Percentiles rank a stretch among this genome's conserved stretches.
phyloP scores from a whole-genome alignment of 1,139 yeast species.

The Sugiyamaella sp. region DNA sequence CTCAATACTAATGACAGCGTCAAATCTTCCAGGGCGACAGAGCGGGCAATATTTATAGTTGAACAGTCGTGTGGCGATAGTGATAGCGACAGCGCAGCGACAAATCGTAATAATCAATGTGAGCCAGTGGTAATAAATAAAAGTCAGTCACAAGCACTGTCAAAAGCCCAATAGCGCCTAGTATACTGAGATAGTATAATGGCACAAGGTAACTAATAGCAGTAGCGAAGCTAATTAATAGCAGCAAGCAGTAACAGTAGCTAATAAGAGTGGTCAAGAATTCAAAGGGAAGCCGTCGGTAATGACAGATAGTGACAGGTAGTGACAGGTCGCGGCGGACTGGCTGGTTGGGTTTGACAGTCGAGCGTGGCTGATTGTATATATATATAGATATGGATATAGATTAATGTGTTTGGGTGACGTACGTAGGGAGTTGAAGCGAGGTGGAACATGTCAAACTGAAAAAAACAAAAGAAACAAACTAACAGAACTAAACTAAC shows the following conservation, averaged over 20 bases:
- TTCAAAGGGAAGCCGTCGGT: too few relatives aligned
- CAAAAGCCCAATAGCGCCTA: not conserved
- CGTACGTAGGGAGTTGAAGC: not conserved
- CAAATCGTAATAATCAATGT: not conserved
- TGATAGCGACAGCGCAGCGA: not conserved
- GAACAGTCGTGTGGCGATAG: not conserved
- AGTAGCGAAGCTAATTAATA: not conserved
- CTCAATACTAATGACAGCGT: not conserved
- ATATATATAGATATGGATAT: not conserved
- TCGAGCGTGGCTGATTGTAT: not conserved
- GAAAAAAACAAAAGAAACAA: not conserved
- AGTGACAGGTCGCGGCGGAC: not conserved
- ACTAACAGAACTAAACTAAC: not conserved
- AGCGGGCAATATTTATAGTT: not conserved
- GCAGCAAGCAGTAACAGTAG: not conserved
- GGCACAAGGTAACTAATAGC: not conserved
- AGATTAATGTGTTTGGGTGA: not conserved
- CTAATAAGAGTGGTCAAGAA: too few relatives aligned
- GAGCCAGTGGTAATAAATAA: not conserved
- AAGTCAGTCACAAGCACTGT: slow-evolving; percentile 1
- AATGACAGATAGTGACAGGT: too few relatives aligned
- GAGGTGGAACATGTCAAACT: not conserved
- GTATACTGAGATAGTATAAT: not conserved
- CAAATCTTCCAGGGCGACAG: too few relatives aligned
- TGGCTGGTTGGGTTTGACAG: not conserved